Conservation (phyloP, 805 yeast species). For the Wickerhamiella parazyma region DNA sequence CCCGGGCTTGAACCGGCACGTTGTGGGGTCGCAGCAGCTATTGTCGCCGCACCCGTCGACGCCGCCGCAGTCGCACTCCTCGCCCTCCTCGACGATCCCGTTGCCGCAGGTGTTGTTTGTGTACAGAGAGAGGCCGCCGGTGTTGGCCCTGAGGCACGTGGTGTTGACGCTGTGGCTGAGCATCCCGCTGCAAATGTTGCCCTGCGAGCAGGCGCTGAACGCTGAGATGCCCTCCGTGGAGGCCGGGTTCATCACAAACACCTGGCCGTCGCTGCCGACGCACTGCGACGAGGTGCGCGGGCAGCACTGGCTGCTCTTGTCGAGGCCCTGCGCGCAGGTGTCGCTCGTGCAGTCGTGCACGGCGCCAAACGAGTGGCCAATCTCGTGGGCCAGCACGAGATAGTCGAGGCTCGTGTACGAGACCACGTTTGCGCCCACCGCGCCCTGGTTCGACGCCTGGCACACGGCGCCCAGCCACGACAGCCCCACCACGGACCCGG, state of each 20-base stretch:
- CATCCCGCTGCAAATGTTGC: constrained; percentile 26
- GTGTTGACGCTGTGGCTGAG: constrained; percentile 21
- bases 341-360: constrained; percentile 29
- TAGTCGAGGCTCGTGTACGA: constrained; percentile 25
- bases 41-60: constrained; percentile 23
- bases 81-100: constrained; percentile 30
- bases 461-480: constrained; percentile 29
- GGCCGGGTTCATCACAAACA: constrained; percentile 28
- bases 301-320: constrained; percentile 24
- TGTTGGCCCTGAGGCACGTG: constrained; percentile 15
- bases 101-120: constrained; percentile 27
- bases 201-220: constrained; percentile 26
- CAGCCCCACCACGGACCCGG: constrained; percentile 27
- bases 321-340: constrained; percentile 24
- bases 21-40: constrained; percentile 19
- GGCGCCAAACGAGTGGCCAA: constrained; percentile 31
- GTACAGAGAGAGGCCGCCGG: constrained; percentile 18
- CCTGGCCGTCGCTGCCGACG: constrained; percentile 22
- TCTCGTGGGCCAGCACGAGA: constrained; percentile 28
- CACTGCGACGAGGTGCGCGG: constrained; percentile 23
- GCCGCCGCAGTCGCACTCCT: constrained; percentile 30
- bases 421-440: constrained; percentile 26
- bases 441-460: constrained; percentile 14
- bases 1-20: constrained; percentile 16
- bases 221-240: constrained; percentile 20